phyloP scores from a whole-genome alignment of 176 grass and related monocot species.

The Zea mays region DNA sequence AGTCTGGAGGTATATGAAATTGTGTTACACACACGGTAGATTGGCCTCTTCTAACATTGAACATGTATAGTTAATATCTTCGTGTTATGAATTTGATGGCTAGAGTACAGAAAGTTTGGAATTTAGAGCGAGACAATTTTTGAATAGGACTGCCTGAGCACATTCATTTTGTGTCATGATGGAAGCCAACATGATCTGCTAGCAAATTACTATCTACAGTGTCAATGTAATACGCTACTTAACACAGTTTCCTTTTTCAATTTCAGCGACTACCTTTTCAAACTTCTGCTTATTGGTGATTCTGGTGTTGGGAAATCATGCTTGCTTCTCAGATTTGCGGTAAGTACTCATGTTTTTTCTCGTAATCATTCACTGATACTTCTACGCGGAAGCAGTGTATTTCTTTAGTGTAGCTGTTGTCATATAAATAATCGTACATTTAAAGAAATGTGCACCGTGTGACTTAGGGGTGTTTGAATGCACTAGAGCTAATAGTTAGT shows the following conservation, averaged over 20 bases:
- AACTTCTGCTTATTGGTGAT: conserved; percentile 72
- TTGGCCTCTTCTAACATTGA: neutral
- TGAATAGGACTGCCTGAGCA: neutral
- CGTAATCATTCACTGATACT: neutral
- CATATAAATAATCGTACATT: neutral
- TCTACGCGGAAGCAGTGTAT: neutral
- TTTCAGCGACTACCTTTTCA: conserved; percentile 62
- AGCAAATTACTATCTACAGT: neutral
- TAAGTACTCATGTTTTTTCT: neutral
- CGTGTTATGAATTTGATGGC: neutral
- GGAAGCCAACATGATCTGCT: neutral
- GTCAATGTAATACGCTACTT: neutral
- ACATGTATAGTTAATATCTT: neutral
- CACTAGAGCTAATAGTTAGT: no score
- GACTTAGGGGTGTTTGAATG: no score
- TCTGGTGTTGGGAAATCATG: conserved; percentile 71
- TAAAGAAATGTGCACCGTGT: neutral
- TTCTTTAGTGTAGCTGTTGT: neutral
- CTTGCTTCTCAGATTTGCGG: conserved; percentile 68
- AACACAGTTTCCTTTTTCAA: neutral
- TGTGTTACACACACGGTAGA: neutral
- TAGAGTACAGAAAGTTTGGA: neutral
- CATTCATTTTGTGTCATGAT: neutral
- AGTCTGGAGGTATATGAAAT: neutral
- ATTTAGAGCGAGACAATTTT: neutral